Evolutionary conservation across 176 grass and related monocot species (phyloP).

Genomic region (Poa pratensis): DNA sequence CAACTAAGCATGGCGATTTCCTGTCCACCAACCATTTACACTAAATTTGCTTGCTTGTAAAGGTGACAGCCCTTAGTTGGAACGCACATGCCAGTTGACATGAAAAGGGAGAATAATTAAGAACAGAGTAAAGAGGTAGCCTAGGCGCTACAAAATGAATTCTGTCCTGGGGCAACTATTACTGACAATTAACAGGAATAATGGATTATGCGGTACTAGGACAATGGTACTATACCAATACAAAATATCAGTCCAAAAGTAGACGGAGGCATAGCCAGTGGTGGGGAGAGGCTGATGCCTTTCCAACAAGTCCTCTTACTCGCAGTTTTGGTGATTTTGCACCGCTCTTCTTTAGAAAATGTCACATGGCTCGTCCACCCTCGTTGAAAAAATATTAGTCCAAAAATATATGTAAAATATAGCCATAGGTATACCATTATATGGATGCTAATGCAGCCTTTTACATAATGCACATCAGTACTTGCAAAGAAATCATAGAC

Average conservation of each 20-base stretch:
- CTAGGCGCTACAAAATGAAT: conserved; percentile 31
- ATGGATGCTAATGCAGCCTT: not conserved
- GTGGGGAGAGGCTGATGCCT: no score
- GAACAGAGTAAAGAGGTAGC: not conserved
- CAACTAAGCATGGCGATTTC: conserved; percentile 44
- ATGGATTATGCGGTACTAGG: conserved; percentile 22
- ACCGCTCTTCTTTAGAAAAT: no score
- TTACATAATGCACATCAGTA: not conserved
- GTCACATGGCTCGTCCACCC: no score
- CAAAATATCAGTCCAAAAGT: not conserved
- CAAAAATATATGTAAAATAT: conserved; percentile 6
- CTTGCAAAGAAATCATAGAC: not conserved
- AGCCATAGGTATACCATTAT: not conserved
- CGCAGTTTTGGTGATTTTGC: no score
- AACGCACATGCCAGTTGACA: conserved; percentile 30
- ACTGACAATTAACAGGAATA: not conserved
- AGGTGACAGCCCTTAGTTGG: conserved; percentile 26
- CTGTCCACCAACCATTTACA: conserved; percentile 28
- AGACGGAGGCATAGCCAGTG: no score
- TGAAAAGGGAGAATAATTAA: conserved; percentile 32
- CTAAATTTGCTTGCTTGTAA: conserved; percentile 28
- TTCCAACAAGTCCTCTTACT: no score
- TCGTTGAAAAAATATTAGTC: not conserved
- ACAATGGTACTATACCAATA: not conserved
- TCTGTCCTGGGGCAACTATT: conserved; percentile 30